phyloP scores from a whole-genome alignment of 306 rosid genomes.

The Ceratonia siliqua region DNA sequence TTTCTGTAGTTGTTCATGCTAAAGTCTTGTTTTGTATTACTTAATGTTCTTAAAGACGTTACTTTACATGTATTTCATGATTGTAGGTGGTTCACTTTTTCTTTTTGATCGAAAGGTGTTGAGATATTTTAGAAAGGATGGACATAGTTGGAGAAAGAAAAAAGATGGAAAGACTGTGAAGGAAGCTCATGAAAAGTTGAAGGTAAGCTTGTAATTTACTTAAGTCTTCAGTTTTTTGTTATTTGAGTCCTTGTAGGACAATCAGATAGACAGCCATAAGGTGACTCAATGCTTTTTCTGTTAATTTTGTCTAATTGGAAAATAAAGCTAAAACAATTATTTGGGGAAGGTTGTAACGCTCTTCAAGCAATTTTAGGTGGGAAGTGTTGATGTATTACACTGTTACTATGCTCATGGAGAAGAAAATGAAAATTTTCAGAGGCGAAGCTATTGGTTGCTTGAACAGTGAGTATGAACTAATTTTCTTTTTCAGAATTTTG shows the following conservation, averaged over 20 bases:
- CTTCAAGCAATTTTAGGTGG: slow-evolving; percentile 72
- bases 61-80: slow-evolving; percentile 33
- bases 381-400: slow-evolving; percentile 85
- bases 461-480: slow-evolving; percentile 69
- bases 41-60: not conserved
- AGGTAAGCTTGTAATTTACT: slow-evolving; percentile 53
- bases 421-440: slow-evolving; percentile 85
- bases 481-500: slow-evolving; percentile 27
- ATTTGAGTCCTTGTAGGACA: slow-evolving; percentile 2
- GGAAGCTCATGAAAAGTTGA: slow-evolving; percentile 96
- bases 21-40: slow-evolving; percentile 14
- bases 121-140: slow-evolving; percentile 94
- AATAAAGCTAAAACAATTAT: slow-evolving; percentile 29
- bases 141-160: slow-evolving; percentile 94
- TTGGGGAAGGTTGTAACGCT: slow-evolving; percentile 34
- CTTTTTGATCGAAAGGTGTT: slow-evolving; percentile 87
- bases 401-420: slow-evolving; percentile 99
- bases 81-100: slow-evolving; percentile 84
- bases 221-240: slow-evolving; percentile 14
- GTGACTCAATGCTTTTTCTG: not conserved
- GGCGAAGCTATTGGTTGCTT: slow-evolving; percentile 97
- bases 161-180: slow-evolving; percentile 87
- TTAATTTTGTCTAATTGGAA: slow-evolving; percentile 17
- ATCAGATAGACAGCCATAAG: slow-evolving; percentile 2
- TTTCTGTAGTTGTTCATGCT: slow-evolving; percentile 18